A percentile compares a stretch with the other conserved stretches of the same genome.
phyloP scores from a whole-genome alignment of 2,329 filamentous ascomycete genomes.

The Teratosphaeria epicoccoides region DNA sequence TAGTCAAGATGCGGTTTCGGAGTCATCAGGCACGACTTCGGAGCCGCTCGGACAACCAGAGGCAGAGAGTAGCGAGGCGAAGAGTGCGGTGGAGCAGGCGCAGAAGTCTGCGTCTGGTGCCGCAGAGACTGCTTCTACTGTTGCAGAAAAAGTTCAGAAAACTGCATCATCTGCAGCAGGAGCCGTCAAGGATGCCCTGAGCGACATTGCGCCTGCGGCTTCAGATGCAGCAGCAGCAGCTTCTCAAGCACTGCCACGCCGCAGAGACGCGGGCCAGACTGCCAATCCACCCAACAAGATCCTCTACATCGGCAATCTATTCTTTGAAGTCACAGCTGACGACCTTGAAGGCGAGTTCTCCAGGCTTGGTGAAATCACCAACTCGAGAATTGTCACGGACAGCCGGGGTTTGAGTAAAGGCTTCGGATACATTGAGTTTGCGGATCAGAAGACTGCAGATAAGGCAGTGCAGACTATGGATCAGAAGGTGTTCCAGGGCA shows the following conservation, averaged over 20 bases:
- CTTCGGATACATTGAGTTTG: constrained; percentile 57
- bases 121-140: constrained; percentile 9
- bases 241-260: not conserved
- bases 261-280: not conserved
- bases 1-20: constrained; percentile 11
- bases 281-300: constrained; percentile 30
- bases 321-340: constrained; percentile 54
- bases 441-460: constrained; percentile 41
- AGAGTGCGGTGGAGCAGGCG: constrained; percentile 3
- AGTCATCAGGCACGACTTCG: constrained; percentile 14
- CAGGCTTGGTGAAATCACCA: constrained; percentile 46
- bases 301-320: constrained; percentile 59
- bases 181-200: constrained; percentile 6
- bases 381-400: constrained; percentile 49
- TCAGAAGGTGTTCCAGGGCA: constrained; percentile 52
- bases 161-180: constrained; percentile 20
- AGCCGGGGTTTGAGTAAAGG: constrained; percentile 57
- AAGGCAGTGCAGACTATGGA: constrained; percentile 49
- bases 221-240: constrained; percentile 3
- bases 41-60: constrained; percentile 10
- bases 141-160: constrained; percentile 9
- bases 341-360: constrained; percentile 51
- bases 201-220: constrained; percentile 2
- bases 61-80: constrained; percentile 6
- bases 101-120: constrained; percentile 9